Evolutionary conservation across 2,329 filamentous ascomycete species (phyloP).

Genomic region (Alternaria brassicicola): DNA sequence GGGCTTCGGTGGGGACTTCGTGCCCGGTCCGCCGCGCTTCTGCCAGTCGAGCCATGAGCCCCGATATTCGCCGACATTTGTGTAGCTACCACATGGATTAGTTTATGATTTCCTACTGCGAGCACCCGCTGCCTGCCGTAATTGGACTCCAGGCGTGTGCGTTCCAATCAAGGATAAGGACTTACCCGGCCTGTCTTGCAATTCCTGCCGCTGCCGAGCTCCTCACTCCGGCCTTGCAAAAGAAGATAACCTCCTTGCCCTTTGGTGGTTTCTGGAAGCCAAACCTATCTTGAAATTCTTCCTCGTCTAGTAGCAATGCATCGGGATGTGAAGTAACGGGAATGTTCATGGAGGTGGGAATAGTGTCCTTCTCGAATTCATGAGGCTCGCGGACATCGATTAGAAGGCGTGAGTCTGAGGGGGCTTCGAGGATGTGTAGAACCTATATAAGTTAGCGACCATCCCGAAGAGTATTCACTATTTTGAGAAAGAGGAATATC

Average conservation of each 20-base stretch:
- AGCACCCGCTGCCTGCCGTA: not conserved
- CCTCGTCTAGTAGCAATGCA: slow-evolving; percentile 73
- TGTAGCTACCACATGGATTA: slow-evolving; percentile 55
- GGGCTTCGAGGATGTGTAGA: slow-evolving; percentile 41
- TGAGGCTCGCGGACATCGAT: slow-evolving; percentile 73
- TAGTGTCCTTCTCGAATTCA: slow-evolving; percentile 68
- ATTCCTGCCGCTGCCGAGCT: slow-evolving; percentile 77
- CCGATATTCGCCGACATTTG: slow-evolving; percentile 71
- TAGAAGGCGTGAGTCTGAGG: slow-evolving; percentile 40
- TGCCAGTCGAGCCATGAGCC: slow-evolving; percentile 87
- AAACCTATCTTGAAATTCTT: slow-evolving; percentile 83
- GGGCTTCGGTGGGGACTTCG: slow-evolving; percentile 24
- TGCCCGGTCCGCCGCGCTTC: slow-evolving; percentile 66
- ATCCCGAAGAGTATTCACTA: too few relatives aligned
- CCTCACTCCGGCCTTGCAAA: slow-evolving; percentile 90
- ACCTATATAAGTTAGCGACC: slow-evolving; percentile 28
- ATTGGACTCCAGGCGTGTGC: not conserved
- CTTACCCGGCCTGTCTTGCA: slow-evolving; percentile 78
- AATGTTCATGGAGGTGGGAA: slow-evolving; percentile 82
- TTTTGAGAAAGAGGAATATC: not conserved
- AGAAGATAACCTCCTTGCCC: slow-evolving; percentile 65
- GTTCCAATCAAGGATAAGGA: not conserved
- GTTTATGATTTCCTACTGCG: not conserved
- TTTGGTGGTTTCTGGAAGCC: slow-evolving; percentile 62
- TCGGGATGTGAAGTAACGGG: slow-evolving; percentile 79